Evolutionary conservation across 169 alveolate species (phyloP), one percentile per base, ranked within the genome.

Genomic region (Eimeria acervulina): DNA sequence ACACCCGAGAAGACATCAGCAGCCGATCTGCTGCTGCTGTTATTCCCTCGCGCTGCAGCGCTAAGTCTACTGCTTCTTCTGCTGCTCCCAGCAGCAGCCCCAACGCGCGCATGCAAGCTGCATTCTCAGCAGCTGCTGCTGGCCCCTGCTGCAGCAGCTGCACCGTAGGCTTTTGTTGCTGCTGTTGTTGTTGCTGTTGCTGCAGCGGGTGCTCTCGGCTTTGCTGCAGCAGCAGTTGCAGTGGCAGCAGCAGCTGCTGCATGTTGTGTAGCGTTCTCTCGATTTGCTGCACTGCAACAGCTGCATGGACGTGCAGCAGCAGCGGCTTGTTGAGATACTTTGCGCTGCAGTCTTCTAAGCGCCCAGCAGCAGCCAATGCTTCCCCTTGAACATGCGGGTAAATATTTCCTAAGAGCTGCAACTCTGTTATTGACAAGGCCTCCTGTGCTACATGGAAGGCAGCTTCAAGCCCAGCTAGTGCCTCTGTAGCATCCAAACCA

Each of bases 51-150:
- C 63, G 59, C 66, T 38, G 59, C 66, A 78, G 89, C 38, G 33
- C 17, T 8, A 33, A 33, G n/a, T 19, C 61, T 17, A 78, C 89
- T 78, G 89, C 66, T 12, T 38, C 89, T 31, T 78, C 89, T 78
- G 89, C 89, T 21, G 63, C 55, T 7, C 66, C 23, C 36, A 78
- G 40, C 66, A 78, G 40, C 44, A 78, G 89, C 21, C 89, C 89
- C 89, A 78, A 78, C 40, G 89, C 89, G 89, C 55, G 89, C 66
- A 78, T 5, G 63, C 89, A 15, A 17, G 85, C 85, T 10, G 55
- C 85, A 15, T 19, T 38, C 89, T 17, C 59, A 23, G 33, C 66
- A 12, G 59, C 15, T 51, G 59, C 0, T 51, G 59, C 59, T 17
- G 59, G 21, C 59, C 15, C 59, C 59, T 51, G 59, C 59, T 51